Conservation (phyloP, 805 yeast genomes). For the Ogataea glucozyma region DNA sequence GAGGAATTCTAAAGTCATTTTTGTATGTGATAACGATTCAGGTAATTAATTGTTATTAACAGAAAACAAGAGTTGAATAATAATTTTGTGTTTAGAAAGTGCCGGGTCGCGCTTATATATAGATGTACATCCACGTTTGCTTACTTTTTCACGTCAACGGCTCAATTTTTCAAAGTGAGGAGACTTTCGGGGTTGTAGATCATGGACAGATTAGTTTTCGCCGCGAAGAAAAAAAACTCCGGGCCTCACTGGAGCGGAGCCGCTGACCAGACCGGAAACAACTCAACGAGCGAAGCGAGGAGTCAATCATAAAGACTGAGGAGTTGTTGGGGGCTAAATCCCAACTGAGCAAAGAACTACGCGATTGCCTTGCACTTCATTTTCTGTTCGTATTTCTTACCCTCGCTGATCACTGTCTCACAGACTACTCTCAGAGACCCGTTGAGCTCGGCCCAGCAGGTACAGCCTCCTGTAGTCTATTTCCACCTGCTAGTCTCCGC, state of each 20-base stretch:
- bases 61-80: too few relatives aligned
- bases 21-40: conserved; percentile 1
- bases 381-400: neutral
- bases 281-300: neutral
- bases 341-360: too few relatives aligned
- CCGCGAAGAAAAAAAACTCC: conserved; percentile 21
- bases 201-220: conserved; percentile 4
- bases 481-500: conserved; percentile 5
- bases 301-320: too few relatives aligned
- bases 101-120: neutral
- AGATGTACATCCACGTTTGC: conserved; percentile 1
- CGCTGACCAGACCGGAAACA: conserved; percentile 5
- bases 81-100: neutral
- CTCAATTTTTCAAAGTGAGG: conserved; percentile 8
- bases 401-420: neutral
- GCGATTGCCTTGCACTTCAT: too few relatives aligned
- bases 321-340: too few relatives aligned
- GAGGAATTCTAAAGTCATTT: conserved; percentile 60
- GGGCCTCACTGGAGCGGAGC: conserved; percentile 26
- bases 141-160: conserved; percentile 9
- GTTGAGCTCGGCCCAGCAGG: too few relatives aligned
- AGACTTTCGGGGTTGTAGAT: conserved; percentile 9
- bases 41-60: too few relatives aligned
- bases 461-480: conserved; percentile 6
- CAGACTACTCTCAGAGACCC: too few relatives aligned